These are phyloP conservation scores for Phaseolus lunatus DNA, from an alignment of 306 rosid species.

Conservation along the genomic window DNA sequence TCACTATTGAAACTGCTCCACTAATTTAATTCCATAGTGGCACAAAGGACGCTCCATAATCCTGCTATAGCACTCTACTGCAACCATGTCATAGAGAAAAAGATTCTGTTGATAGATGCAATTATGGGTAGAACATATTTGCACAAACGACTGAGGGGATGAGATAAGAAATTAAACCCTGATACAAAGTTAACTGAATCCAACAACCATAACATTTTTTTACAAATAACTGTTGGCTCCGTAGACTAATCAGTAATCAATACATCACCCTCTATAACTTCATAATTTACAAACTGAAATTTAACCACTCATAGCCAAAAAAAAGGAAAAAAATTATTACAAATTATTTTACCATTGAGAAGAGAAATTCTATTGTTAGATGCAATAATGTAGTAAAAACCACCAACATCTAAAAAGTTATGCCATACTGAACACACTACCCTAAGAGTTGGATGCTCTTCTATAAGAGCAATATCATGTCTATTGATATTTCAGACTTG, in stretches of 20 bases:
- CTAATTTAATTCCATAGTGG: too few species aligned
- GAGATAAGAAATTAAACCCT: too few species aligned
- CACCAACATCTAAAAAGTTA: conserved; percentile 29
- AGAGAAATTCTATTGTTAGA: conserved; percentile 8
- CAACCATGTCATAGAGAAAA: background rate
- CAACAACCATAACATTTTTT: too few species aligned
- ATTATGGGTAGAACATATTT: background rate
- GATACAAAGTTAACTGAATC: too few species aligned
- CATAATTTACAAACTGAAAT: background rate
- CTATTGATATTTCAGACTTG: background rate
- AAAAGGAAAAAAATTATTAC: background rate
- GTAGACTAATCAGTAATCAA: too few species aligned
- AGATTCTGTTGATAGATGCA: background rate
- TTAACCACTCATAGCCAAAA: background rate
- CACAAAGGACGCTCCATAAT: background rate
- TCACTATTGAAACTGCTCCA: background rate
- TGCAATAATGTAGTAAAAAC: background rate
- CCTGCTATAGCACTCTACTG: background rate
- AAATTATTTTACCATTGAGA: background rate
- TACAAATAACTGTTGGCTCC: too few species aligned
- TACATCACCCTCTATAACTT: too few species aligned
- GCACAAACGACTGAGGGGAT: too few species aligned
- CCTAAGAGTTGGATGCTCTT: background rate
- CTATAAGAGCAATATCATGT: background rate
- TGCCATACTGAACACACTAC: conserved; percentile 7